Evolutionary conservation across 2,329 filamentous ascomycete species (phyloP).

Genomic region (Zasmidium angulare): DNA sequence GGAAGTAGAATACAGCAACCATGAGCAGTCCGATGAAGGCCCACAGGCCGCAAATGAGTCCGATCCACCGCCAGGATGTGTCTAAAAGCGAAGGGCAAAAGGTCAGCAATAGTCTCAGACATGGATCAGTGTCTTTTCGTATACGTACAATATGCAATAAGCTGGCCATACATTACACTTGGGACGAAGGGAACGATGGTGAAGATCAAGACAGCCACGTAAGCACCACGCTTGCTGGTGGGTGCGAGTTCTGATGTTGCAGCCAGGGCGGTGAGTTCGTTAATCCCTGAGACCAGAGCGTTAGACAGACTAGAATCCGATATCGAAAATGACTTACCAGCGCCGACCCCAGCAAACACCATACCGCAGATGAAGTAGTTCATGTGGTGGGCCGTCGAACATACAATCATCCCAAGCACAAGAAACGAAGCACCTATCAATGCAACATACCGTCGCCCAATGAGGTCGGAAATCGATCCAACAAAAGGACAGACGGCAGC

Average conservation of each 20-base stretch:
- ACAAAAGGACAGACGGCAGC: conserved; percentile 63
- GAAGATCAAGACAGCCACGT: conserved; percentile 60
- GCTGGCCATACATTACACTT: conserved; percentile 61
- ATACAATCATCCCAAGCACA: conserved; percentile 58
- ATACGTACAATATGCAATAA: conserved; percentile 52
- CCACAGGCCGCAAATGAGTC: conserved; percentile 54
- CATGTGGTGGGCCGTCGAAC: conserved; percentile 58
- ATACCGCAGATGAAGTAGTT: conserved; percentile 58
- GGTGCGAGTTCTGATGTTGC: conserved; percentile 68
- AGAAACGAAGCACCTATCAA: conserved; percentile 55
- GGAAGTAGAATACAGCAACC: conserved; percentile 54
- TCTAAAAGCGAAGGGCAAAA: too few relatives aligned
- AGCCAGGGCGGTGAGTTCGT: conserved; percentile 67
- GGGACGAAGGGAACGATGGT: conserved; percentile 64
- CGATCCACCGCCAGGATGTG: conserved; percentile 56
- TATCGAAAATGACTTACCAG: conserved; percentile 42
- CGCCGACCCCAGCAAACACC: conserved; percentile 63
- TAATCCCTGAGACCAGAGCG: conserved; percentile 41
- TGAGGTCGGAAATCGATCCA: conserved; percentile 62
- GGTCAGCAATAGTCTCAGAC: too few relatives aligned
- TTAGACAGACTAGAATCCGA: too few relatives aligned
- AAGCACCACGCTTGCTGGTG: conserved; percentile 62
- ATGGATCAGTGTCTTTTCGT: too few relatives aligned
- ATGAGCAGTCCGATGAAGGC: conserved; percentile 52
- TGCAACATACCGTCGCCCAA: conserved; percentile 61